Evolutionary conservation across 2,329 filamentous ascomycete genomes (phyloP).

Genomic region (Ilyonectria mors-panacis): DNA sequence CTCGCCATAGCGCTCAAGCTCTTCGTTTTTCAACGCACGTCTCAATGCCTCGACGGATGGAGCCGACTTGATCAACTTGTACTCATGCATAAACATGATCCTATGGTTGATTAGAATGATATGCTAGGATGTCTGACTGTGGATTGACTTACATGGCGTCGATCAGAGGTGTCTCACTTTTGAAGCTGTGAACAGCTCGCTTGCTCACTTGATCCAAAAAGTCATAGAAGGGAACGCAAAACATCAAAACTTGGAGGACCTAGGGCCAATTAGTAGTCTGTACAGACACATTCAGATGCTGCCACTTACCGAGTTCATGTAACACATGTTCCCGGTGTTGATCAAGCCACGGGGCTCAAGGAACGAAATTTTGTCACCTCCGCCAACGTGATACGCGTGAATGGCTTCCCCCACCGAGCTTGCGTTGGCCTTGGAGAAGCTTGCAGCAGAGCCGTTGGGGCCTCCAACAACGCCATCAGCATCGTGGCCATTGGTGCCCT

Average conservation of each 20-base stretch:
- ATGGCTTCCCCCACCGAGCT: constrained; percentile 84
- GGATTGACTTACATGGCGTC: constrained; percentile 85
- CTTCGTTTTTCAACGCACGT: constrained; percentile 81
- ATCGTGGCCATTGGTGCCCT: constrained; percentile 45
- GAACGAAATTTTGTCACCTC: constrained; percentile 79
- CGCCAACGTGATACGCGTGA: constrained; percentile 77
- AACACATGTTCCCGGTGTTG: constrained; percentile 99
- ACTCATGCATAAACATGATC: constrained; percentile 97
- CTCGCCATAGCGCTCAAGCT: constrained; percentile 92
- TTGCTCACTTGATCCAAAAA: constrained; percentile 91
- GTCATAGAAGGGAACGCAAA: constrained; percentile 93
- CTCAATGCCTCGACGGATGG: constrained; percentile 80
- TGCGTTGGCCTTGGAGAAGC: constrained; percentile 62
- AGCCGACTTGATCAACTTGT: constrained; percentile 87
- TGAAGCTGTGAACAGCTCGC: constrained; percentile 90
- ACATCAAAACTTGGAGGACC: constrained; percentile 96
- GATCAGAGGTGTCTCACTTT: constrained; percentile 92
- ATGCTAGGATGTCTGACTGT: background rate
- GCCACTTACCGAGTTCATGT: constrained; percentile 95
- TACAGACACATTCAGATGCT: no score
- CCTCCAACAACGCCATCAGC: constrained; percentile 32
- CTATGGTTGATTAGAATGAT: constrained; percentile 57
- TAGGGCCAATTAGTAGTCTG: constrained; percentile 60
- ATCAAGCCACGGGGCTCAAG: constrained; percentile 93
- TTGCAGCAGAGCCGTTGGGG: constrained; percentile 45